Evolutionary conservation across 1,284 basidiomycete species (phyloP).

Genomic region (Sporisorium sorghi): DNA sequence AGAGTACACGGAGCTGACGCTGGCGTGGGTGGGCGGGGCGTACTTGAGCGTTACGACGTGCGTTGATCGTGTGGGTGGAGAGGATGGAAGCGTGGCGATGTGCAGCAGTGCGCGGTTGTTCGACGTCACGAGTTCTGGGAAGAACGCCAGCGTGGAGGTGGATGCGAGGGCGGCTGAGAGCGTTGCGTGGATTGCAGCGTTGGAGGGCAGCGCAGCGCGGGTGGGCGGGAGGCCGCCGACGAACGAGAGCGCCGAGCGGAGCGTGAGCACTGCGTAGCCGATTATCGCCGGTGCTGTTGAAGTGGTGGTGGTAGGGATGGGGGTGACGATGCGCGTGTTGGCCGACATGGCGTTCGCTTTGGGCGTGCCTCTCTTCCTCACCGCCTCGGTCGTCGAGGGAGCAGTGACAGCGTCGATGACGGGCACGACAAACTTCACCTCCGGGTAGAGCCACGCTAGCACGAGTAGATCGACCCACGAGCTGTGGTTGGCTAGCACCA

Average conservation of each 20-base stretch:
- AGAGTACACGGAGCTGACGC: constrained; percentile 18
- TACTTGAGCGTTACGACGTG: constrained; percentile 29
- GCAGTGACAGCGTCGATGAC: constrained; percentile 13
- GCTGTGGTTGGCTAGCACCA: constrained; percentile 64
- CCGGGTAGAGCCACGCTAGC: constrained; percentile 52
- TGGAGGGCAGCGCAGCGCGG: neutral
- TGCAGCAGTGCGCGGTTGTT: constrained; percentile 46
- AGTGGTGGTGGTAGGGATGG: constrained; percentile 14
- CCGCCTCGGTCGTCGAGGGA: neutral
- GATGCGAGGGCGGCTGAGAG: constrained; percentile 30
- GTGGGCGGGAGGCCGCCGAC: constrained; percentile 28
- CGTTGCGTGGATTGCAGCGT: neutral
- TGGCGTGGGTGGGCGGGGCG: constrained; percentile 12
- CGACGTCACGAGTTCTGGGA: constrained; percentile 58
- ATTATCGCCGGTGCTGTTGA: neutral
- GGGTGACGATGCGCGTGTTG: constrained; percentile 30
- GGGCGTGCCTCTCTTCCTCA: constrained; percentile 33
- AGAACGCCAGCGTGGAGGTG: constrained; percentile 29
- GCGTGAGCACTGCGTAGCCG: constrained; percentile 13
- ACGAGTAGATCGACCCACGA: constrained; percentile 63
- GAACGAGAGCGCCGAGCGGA: constrained; percentile 3
- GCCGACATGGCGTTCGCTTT: constrained; percentile 48
- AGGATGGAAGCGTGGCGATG: constrained; percentile 13
- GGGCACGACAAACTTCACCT: constrained; percentile 22
- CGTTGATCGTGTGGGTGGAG: neutral